phyloP scores from a whole-genome alignment of 2,329 filamentous ascomycete genomes.

The Alternaria alternata region DNA sequence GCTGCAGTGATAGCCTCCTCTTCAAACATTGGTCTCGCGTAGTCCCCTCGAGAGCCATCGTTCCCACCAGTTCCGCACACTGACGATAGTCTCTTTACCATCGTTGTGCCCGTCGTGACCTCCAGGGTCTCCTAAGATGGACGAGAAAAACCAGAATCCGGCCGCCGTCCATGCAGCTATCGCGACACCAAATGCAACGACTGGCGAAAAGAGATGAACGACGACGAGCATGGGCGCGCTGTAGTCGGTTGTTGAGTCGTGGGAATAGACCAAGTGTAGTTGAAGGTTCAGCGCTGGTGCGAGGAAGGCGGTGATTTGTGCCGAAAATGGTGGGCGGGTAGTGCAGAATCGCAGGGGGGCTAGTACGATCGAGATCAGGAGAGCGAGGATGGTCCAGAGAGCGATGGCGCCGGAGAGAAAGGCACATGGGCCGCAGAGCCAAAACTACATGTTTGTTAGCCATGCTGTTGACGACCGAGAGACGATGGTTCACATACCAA shows the following conservation, averaged over 20 bases:
- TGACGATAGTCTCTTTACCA: conserved; percentile 66
- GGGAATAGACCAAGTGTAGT: conserved; percentile 58
- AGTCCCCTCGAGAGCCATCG: conserved; percentile 60
- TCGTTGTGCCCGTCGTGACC: conserved; percentile 67
- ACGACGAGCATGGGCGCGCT: conserved; percentile 57
- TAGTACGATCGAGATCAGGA: conserved; percentile 58
- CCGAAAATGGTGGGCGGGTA: conserved; percentile 56
- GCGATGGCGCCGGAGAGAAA: conserved; percentile 63
- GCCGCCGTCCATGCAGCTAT: conserved; percentile 67
- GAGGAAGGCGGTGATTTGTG: conserved; percentile 62
- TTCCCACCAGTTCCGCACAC: conserved; percentile 68
- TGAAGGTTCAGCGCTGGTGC: conserved; percentile 63
- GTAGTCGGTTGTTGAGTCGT: conserved; percentile 48
- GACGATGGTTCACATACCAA: conserved; percentile 42
- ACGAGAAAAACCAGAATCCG: conserved; percentile 69
- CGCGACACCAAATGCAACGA: conserved; percentile 65
- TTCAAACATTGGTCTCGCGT: conserved; percentile 20
- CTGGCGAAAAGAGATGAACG: conserved; percentile 63
- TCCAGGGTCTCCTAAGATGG: conserved; percentile 69
- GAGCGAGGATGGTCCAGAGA: conserved; percentile 60
- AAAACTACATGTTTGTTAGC: conserved; percentile 54
- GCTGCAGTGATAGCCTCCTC: neutral
- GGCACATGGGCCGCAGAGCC: conserved; percentile 62
- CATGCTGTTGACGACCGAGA: neutral
- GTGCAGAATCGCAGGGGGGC: conserved; percentile 65